Evolutionary conservation across 2,329 filamentous ascomycete genomes (phyloP).

Genomic region (Aspergillus phoenicis): DNA sequence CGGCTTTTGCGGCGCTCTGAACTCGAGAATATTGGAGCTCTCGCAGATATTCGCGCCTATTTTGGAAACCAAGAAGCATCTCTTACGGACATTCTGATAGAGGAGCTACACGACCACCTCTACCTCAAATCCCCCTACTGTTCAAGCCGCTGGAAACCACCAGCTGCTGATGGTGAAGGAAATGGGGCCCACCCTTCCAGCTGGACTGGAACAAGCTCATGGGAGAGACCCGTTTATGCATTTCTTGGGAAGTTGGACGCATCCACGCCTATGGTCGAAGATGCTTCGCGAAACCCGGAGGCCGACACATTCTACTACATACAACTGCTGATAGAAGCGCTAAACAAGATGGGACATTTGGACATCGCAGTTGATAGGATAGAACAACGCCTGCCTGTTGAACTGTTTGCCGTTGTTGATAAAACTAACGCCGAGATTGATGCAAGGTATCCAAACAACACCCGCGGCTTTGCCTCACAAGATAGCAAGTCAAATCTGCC

Average conservation of each 20-base stretch:
- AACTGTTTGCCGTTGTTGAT: conserved; percentile 90
- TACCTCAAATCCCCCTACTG: conserved; percentile 98
- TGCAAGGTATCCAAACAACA: conserved; percentile 82
- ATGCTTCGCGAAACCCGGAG: conserved; percentile 90
- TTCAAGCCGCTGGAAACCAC: conserved; percentile 88
- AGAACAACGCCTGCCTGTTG: conserved; percentile 89
- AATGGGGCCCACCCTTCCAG: conserved; percentile 26
- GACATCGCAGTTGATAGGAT: conserved; percentile 86
- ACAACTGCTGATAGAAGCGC: conserved; percentile 78
- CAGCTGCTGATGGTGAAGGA: conserved; percentile 48
- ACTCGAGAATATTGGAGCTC: conserved; percentile 84
- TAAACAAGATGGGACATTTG: conserved; percentile 85
- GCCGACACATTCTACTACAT: conserved; percentile 95
- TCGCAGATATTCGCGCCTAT: conserved; percentile 83
- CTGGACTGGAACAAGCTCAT: conserved; percentile 41
- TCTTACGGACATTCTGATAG: conserved; percentile 91
- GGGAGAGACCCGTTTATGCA: conserved; percentile 58
- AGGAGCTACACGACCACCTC: conserved; percentile 94
- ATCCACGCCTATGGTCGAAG: conserved; percentile 68
- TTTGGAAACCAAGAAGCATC: conserved; percentile 90
- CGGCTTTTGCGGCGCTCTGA: conserved; percentile 83
- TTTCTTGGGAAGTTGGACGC: conserved; percentile 62
- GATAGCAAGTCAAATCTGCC: conserved; percentile 60
- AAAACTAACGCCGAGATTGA: conserved; percentile 95
- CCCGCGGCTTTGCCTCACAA: conserved; percentile 54